phyloP scores from a whole-genome alignment of 331 rosid genomes.

The Quercus lobata region DNA sequence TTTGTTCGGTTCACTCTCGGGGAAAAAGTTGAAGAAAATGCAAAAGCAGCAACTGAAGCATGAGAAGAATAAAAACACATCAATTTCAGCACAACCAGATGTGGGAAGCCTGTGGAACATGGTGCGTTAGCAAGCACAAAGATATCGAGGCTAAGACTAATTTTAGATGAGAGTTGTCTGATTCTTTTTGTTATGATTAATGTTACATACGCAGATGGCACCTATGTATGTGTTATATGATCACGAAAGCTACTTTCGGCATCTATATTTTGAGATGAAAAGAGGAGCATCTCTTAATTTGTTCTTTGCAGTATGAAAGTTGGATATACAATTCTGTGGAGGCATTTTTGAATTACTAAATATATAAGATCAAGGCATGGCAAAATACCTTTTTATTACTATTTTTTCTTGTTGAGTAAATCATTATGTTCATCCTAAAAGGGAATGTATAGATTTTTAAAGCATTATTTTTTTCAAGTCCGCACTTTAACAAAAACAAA shows the following conservation, averaged over 20 bases:
- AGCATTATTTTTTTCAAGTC: no score
- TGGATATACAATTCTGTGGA: constrained; percentile 16
- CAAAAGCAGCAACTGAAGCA: constrained; percentile 23
- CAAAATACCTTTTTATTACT: no score
- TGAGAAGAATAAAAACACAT: constrained; percentile 16
- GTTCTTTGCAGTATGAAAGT: constrained; percentile 25
- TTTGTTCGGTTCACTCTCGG: constrained; percentile 81
- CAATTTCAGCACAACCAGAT: not conserved
- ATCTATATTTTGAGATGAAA: constrained; percentile 29
- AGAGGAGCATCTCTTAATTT: constrained; percentile 26
- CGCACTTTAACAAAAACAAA: no score
- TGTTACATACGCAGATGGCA: constrained; percentile 23
- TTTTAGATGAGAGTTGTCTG: constrained; percentile 23
- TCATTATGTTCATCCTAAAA: no score
- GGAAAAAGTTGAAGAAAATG: constrained; percentile 46
- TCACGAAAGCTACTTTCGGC: constrained; percentile 27
- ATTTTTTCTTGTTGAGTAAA: no score
- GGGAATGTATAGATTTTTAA: no score
- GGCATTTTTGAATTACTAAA: constrained; percentile 29
- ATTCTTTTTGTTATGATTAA: constrained; percentile 24
- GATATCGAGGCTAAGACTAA: constrained; percentile 1
- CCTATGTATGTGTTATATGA: constrained; percentile 1
- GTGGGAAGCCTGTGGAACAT: not conserved
- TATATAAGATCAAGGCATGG: no score
- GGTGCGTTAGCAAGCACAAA: constrained; percentile 5